Conservation (phyloP, 768 basidiomycete genomes). For the Dioszegia aurantiaca region DNA sequence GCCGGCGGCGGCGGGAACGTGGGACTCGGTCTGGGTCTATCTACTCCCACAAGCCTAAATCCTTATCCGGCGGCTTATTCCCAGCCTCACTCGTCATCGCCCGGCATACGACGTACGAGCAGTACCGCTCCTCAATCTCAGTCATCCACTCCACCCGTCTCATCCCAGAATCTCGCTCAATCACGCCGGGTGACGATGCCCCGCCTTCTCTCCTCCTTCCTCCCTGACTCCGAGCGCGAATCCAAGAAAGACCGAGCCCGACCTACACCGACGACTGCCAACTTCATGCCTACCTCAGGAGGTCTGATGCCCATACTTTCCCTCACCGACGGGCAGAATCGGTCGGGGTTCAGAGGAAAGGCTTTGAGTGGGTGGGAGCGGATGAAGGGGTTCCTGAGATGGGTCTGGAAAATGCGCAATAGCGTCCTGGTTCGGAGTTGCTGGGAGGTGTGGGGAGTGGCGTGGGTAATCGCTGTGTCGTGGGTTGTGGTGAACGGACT, state of each 20-base stretch:
- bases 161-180: not conserved
- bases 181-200: conserved; percentile 37
- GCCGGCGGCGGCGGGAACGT: conserved; percentile 1
- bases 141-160: not conserved
- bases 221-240: conserved; percentile 32
- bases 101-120: conserved; percentile 6
- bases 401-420: conserved; percentile 42
- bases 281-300: not conserved
- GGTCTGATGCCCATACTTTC: not conserved
- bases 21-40: conserved; percentile 10
- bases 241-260: conserved; percentile 38
- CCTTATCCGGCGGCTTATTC: not conserved
- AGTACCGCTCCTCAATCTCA: not conserved
- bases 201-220: conserved; percentile 18
- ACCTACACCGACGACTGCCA: conserved; percentile 21
- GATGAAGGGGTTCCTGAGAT: conserved; percentile 27
- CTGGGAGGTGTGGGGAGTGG: conserved; percentile 37
- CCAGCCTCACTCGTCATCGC: not conserved
- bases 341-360: conserved; percentile 15
- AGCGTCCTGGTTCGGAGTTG: conserved; percentile 41
- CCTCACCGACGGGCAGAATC: conserved; percentile 7
- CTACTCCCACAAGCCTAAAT: conserved; percentile 1
- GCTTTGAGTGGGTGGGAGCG: conserved; percentile 14
- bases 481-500: conserved; percentile 46
- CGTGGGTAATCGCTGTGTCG: conserved; percentile 45